A percentile compares a stretch with the other conserved stretches of the same genome.
Evolutionary conservation across 2,329 filamentous ascomycete genomes (phyloP).

Genomic region (Lizonia empirigonia): DNA sequence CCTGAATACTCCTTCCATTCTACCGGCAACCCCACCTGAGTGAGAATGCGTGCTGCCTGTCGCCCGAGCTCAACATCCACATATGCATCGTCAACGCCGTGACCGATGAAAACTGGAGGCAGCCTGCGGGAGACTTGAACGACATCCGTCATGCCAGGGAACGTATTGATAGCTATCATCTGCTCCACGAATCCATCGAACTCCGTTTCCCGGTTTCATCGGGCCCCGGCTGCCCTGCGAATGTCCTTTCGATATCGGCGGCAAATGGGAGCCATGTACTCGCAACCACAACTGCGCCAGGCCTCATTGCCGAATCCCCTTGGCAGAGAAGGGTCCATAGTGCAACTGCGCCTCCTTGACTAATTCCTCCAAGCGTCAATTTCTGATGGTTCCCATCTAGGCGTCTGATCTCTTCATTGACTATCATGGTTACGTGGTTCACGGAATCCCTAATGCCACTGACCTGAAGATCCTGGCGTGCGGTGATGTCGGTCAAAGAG

Average conservation of each 20-base stretch:
- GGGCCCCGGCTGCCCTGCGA: conserved; percentile 13
- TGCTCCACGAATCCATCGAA: not conserved
- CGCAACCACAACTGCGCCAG: conserved; percentile 23
- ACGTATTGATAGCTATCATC: not conserved
- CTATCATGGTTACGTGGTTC: conserved; percentile 29
- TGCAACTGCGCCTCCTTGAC: conserved; percentile 26
- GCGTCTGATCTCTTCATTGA: conserved; percentile 21
- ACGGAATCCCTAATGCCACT: conserved; percentile 52
- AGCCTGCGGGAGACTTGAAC: not conserved
- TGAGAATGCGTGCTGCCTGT: not conserved
- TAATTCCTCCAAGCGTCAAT: conserved; percentile 26
- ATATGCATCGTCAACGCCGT: conserved; percentile 43
- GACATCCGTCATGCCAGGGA: not conserved
- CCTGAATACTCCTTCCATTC: conserved; percentile 48
- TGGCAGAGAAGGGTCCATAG: conserved; percentile 25
- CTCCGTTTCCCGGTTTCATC: not conserved
- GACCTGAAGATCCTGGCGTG: conserved; percentile 53
- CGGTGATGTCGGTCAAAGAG: conserved; percentile 50
- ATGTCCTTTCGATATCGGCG: not conserved
- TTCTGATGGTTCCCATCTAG: conserved; percentile 15
- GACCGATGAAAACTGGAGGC: conserved; percentile 41
- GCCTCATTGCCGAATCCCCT: conserved; percentile 9
- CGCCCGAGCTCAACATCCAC: not conserved
- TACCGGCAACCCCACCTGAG: conserved; percentile 50
- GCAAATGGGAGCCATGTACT: conserved; percentile 30